Evolutionary conservation across 225 moss, liverwort and hornwort species (phyloP).

Genomic region (Climacium dendroides): DNA sequence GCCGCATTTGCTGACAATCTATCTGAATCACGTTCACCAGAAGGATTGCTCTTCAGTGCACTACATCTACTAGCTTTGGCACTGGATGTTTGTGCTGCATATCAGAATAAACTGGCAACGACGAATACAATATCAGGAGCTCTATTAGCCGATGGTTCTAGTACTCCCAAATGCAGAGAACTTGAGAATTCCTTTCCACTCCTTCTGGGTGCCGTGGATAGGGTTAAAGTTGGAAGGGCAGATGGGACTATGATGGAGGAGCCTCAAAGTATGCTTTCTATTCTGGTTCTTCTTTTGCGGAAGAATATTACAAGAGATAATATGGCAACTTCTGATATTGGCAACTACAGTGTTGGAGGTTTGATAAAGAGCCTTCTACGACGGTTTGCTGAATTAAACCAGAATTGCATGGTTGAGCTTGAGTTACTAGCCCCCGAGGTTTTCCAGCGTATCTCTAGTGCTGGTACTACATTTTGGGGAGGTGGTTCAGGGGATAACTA

Average conservation of each 20-base stretch:
- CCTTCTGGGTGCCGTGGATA: conserved; percentile 41
- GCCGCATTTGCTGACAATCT: conserved; percentile 57
- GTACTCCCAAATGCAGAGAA: background rate
- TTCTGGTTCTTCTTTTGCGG: conserved; percentile 43
- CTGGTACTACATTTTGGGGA: conserved; percentile 6
- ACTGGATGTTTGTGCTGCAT: conserved; percentile 61
- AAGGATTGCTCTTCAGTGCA: conserved; percentile 73
- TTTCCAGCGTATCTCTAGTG: conserved; percentile 35
- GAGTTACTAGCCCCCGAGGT: conserved; percentile 73
- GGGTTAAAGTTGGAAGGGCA: conserved; percentile 33
- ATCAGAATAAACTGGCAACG: conserved; percentile 6
- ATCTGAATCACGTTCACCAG: conserved; percentile 76
- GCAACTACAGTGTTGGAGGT: conserved; percentile 59
- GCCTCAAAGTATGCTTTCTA: conserved; percentile 60
- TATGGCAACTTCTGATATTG: conserved; percentile 30
- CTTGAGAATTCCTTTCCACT: conserved; percentile 30
- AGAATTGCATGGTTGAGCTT: conserved; percentile 67
- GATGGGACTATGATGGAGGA: conserved; percentile 49
- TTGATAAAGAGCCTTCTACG: conserved; percentile 53
- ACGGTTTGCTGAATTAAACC: conserved; percentile 57
- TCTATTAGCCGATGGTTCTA: background rate
- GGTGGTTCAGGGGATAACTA: conserved; percentile 10
- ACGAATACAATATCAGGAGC: background rate
- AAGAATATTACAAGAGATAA: conserved; percentile 41
- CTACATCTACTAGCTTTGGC: conserved; percentile 80